Conservation (phyloP, 805 yeast species). For the Myxozyma neglecta region DNA sequence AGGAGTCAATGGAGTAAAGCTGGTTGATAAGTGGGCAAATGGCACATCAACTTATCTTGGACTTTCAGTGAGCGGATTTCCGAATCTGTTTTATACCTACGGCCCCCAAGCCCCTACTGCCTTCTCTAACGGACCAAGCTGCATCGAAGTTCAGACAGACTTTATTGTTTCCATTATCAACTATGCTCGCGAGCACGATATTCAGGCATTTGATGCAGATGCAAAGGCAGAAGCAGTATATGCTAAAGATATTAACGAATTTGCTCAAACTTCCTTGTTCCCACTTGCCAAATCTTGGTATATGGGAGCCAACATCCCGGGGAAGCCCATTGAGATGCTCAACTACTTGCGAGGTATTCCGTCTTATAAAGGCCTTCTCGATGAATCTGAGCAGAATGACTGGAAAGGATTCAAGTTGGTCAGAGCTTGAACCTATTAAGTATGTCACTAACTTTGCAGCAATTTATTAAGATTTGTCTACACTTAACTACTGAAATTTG, state of each 20-base stretch:
- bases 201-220: conserved; percentile 29
- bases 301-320: conserved; percentile 41
- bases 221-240: conserved; percentile 34
- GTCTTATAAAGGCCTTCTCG: conserved; percentile 23
- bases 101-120: conserved; percentile 42
- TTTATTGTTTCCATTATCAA: conserved; percentile 34
- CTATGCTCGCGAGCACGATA: conserved; percentile 15
- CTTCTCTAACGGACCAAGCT: conserved; percentile 39
- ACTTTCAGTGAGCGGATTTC: conserved; percentile 34
- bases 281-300: conserved; percentile 38
- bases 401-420: not conserved
- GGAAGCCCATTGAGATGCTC: conserved; percentile 36
- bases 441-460: not conserved
- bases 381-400: conserved; percentile 2
- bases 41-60: conserved; percentile 38
- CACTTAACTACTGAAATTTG: too few relatives aligned
- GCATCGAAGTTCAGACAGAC: conserved; percentile 35
- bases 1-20: conserved; percentile 28
- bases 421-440: not conserved
- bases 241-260: conserved; percentile 32
- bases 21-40: conserved; percentile 35
- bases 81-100: conserved; percentile 39
- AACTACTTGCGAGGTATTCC: conserved; percentile 36
- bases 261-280: conserved; percentile 29
- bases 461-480: too few relatives aligned